Conservation (phyloP, 1,284 basidiomycete species). For the Ceratobasidium sp. region DNA sequence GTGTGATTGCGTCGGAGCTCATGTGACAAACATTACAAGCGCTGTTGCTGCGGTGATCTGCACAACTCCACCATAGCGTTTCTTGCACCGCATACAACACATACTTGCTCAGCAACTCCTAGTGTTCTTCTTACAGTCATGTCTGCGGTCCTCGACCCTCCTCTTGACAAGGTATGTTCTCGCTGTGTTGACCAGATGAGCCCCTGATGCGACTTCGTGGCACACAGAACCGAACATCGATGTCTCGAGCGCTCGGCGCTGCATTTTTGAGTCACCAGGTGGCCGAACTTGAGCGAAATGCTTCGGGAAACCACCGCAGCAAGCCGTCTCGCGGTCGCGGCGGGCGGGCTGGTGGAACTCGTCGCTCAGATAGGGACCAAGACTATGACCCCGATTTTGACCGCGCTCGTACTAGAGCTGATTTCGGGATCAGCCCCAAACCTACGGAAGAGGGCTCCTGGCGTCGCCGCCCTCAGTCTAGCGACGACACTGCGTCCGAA, state of each 20-base stretch:
- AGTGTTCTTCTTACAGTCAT: background rate
- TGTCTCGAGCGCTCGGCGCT: constrained; percentile 85
- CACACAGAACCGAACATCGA: constrained; percentile 53
- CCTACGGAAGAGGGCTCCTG: constrained; percentile 26
- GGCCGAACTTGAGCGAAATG: constrained; percentile 82
- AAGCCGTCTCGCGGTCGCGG: constrained; percentile 19
- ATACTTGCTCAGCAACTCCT: too few species aligned
- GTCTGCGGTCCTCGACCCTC: constrained; percentile 40
- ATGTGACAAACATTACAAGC: constrained; percentile 38
- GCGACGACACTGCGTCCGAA: constrained; percentile 40
- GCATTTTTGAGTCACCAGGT: constrained; percentile 87
- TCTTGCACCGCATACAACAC: too few species aligned
- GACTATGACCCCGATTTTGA: constrained; percentile 37
- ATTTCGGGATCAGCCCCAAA: constrained; percentile 3
- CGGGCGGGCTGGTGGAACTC: constrained; percentile 30
- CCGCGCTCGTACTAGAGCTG: constrained; percentile 23
- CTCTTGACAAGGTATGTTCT: constrained; percentile 27
- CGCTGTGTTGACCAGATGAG: background rate
- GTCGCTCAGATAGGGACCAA: constrained; percentile 34
- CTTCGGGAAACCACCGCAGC: constrained; percentile 52
- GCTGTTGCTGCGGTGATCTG: constrained; percentile 37
- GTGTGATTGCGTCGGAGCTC: constrained; percentile 24
- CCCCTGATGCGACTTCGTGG: constrained; percentile 23
- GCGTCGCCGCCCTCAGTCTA: constrained; percentile 31
- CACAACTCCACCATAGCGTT: constrained; percentile 9